These are phyloP conservation scores for Nothophaeocryptopus gaeumannii DNA, from an alignment of 2,329 filamentous ascomycete genomes.

Conservation along the genomic window DNA sequence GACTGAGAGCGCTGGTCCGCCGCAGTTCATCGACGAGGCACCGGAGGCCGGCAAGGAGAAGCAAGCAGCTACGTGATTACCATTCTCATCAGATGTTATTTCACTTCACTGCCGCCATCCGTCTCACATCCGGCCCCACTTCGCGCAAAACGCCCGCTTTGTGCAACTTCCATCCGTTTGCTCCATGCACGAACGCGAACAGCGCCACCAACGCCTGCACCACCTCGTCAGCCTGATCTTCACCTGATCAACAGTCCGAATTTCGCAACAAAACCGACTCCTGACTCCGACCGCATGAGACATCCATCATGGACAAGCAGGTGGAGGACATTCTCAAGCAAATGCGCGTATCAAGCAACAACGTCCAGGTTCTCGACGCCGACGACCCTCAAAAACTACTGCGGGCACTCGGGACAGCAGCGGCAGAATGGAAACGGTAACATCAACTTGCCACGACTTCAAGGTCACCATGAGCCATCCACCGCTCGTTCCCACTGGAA, in stretches of 20 bases:
- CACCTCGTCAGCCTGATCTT: too few species aligned
- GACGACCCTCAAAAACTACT: neutral
- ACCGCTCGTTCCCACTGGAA: neutral
- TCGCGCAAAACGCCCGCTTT: constrained; percentile 1
- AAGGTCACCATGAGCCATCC: neutral
- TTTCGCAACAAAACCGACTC: neutral
- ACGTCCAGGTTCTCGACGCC: neutral
- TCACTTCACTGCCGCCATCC: neutral
- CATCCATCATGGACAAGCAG: neutral
- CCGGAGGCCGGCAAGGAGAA: constrained; percentile 47
- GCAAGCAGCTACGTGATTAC: constrained; percentile 30
- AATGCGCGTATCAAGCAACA: neutral
- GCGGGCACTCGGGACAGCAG: neutral
- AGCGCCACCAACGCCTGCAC: neutral
- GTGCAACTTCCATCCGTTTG: constrained; percentile 3
- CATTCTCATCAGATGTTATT: too few species aligned
- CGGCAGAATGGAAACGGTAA: neutral
- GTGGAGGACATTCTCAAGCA: neutral
- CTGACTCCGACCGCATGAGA: neutral
- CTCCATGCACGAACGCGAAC: neutral
- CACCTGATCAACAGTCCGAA: neutral
- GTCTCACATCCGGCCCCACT: neutral
- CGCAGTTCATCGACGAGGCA: constrained; percentile 88
- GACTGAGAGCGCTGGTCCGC: constrained; percentile 70
- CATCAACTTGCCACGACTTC: neutral